A percentile compares a stretch with the other conserved stretches of the same genome.
These are phyloP conservation scores for Cutaneotrichosporon dermatis DNA, from an alignment of 1,284 basidiomycete genomes.

Conservation along the genomic window DNA sequence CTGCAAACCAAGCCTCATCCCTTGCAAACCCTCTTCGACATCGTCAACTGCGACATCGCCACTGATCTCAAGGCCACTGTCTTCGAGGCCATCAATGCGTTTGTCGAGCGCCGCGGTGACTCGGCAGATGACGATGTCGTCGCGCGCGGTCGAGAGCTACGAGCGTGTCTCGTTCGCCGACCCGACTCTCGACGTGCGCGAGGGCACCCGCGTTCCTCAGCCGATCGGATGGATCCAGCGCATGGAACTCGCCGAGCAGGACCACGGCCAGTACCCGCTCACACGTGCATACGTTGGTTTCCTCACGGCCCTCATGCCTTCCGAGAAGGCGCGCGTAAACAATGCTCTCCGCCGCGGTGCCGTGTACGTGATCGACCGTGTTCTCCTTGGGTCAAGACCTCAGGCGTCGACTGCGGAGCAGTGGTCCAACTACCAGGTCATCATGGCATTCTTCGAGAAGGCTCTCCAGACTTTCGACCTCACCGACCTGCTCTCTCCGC, in stretches of 20 bases:
- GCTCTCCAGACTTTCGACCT: constrained; percentile 76
- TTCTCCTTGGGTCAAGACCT: constrained; percentile 55
- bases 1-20: constrained; percentile 74
- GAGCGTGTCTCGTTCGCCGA: constrained; percentile 68
- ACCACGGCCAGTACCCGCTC: constrained; percentile 72
- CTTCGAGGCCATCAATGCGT: constrained; percentile 77
- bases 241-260: constrained; percentile 73
- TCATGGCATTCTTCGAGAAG: constrained; percentile 78
- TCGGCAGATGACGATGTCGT: constrained; percentile 64
- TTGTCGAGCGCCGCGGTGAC: constrained; percentile 72
- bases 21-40: constrained; percentile 69
- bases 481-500: constrained; percentile 45
- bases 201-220: constrained; percentile 24
- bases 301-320: constrained; percentile 69
- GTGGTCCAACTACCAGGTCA: constrained; percentile 81
- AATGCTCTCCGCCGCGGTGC: constrained; percentile 59
- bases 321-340: constrained; percentile 22
- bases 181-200: constrained; percentile 32
- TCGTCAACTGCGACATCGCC: constrained; percentile 73
- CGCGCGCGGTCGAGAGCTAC: constrained; percentile 56
- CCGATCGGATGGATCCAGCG: constrained; percentile 42
- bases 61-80: constrained; percentile 85
- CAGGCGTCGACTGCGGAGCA: constrained; percentile 58
- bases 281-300: constrained; percentile 83
- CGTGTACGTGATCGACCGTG: constrained; percentile 81